Evolutionary conservation across 2,329 filamentous ascomycete genomes (phyloP).

Genomic region (Sclerotiophoma versabilis): DNA sequence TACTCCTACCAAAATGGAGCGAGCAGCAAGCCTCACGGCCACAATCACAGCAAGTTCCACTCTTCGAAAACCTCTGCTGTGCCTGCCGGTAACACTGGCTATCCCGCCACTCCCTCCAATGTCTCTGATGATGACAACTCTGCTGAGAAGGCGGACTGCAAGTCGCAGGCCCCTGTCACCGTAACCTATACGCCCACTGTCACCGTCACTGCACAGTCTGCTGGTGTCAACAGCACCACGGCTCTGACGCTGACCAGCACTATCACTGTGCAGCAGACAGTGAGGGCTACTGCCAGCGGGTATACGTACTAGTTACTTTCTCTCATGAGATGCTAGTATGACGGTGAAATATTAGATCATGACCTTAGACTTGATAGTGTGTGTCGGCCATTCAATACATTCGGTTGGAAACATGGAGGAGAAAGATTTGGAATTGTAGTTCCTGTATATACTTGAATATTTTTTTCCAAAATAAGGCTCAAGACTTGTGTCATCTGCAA

Average conservation of each 20-base stretch:
- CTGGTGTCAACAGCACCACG: constrained; percentile 20
- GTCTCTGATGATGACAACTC: not conserved
- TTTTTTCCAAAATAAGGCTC: not conserved
- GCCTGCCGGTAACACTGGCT: constrained; percentile 16
- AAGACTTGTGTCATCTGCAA: no score
- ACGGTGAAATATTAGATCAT: not conserved
- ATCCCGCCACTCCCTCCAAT: constrained; percentile 4
- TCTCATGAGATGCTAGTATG: not conserved
- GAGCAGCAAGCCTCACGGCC: constrained; percentile 11
- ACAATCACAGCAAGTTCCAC: constrained; percentile 19
- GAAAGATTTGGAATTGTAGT: not conserved
- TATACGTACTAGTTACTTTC: not conserved
- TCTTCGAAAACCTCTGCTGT: constrained; percentile 11
- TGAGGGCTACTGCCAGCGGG: constrained; percentile 2
- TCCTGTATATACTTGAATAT: constrained; percentile 15
- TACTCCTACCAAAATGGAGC: not conserved
- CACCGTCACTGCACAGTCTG: constrained; percentile 28
- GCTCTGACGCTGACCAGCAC: constrained; percentile 37
- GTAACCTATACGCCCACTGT: constrained; percentile 40
- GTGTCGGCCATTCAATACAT: constrained; percentile 5
- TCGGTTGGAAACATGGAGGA: not conserved
- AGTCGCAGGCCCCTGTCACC: constrained; percentile 22
- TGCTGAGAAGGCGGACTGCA: constrained; percentile 26
- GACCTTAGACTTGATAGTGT: constrained; percentile 4
- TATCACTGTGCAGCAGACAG: constrained; percentile 27